Evolutionary conservation across 2,329 filamentous ascomycete genomes (phyloP).

Genomic region (Paracoccidioides lutzii): DNA sequence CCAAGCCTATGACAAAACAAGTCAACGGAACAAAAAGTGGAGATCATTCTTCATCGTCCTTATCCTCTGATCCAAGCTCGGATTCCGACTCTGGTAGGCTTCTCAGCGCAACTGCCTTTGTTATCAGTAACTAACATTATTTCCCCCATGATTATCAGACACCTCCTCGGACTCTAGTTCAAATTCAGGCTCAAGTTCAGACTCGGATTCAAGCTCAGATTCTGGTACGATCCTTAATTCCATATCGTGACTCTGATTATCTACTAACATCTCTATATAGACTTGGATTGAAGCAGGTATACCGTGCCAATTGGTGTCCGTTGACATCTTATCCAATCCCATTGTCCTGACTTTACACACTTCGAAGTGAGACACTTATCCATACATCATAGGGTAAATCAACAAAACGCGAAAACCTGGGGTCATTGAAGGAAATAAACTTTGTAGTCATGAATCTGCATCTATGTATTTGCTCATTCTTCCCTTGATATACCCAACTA

Average conservation of each 20-base stretch:
- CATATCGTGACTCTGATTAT: background rate
- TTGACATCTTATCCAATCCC: too few relatives aligned
- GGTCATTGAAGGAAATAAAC: background rate
- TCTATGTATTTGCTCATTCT: background rate
- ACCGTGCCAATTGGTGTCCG: too few relatives aligned
- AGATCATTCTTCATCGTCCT: background rate
- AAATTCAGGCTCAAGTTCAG: constrained; percentile 2
- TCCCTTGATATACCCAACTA: background rate
- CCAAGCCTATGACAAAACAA: background rate
- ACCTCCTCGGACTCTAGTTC: constrained; percentile 3
- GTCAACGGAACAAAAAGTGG: background rate
- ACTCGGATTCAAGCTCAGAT: too few relatives aligned
- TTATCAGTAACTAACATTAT: background rate
- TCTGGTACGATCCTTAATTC: background rate
- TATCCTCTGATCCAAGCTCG: constrained; percentile 3
- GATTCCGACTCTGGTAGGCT: constrained; percentile 5
- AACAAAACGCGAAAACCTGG: too few relatives aligned
- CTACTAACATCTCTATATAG: background rate
- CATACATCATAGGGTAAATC: too few relatives aligned
- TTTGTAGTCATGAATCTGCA: background rate
- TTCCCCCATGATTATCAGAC: background rate
- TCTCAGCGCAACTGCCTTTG: background rate
- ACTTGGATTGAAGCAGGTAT: background rate
- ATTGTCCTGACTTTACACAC: too few relatives aligned
- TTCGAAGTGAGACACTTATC: too few relatives aligned